phyloP scores from a whole-genome alignment of 805 yeast species.

The Grigorovia yakushimaensis region DNA sequence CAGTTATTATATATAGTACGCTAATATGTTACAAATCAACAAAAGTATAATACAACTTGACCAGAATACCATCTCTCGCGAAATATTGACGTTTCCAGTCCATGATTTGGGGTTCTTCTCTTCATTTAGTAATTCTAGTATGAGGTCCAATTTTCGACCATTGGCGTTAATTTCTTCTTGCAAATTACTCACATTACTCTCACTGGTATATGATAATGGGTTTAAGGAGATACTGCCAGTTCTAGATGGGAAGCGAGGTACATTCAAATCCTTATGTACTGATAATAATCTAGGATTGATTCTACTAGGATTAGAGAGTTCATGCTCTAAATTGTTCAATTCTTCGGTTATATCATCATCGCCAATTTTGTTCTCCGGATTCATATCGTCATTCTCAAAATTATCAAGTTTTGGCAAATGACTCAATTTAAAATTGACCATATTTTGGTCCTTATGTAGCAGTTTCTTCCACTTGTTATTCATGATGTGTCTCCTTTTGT shows the following conservation, averaged over 20 bases:
- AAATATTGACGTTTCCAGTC: no score
- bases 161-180: conserved; percentile 15
- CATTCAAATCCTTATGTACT: not conserved
- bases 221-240: not conserved
- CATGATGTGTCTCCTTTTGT: conserved; percentile 8
- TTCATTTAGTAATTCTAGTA: conserved; percentile 9
- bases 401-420: not conserved
- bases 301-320: not conserved
- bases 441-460: not conserved
- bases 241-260: not conserved
- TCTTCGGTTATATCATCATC: not conserved
- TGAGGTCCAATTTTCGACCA: conserved; percentile 20
- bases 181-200: conserved; percentile 4
- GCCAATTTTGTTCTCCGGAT: no score
- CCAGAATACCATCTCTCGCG: conserved; percentile 14
- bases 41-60: conserved; percentile 25
- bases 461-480: conserved; percentile 12
- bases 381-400: not conserved
- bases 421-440: not conserved
- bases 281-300: not conserved
- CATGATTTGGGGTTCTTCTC: not conserved
- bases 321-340: not conserved
- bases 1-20: conserved; percentile 10
- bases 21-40: conserved; percentile 19
- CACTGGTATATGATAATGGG: not conserved